These are phyloP conservation scores for Hericium erinaceus DNA, from an alignment of 768 basidiomycete genomes.

Conservation along the genomic window DNA sequence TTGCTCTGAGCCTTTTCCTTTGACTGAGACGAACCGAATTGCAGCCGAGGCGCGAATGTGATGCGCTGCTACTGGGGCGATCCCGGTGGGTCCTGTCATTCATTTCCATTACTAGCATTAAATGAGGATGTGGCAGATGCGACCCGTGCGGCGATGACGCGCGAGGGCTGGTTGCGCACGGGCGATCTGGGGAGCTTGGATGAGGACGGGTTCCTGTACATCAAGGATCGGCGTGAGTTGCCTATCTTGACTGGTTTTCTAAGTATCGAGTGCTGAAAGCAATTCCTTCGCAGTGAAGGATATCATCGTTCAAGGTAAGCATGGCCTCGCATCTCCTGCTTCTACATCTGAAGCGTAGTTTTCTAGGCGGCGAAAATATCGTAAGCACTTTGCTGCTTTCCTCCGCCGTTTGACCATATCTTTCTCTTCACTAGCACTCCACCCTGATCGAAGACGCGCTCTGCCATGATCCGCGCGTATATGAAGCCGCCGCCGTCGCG, in stretches of 20 bases:
- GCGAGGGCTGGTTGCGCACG: slow-evolving; percentile 80
- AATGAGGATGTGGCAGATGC: slow-evolving; percentile 31
- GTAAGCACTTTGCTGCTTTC: background rate
- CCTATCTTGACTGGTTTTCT: background rate
- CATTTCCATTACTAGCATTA: background rate
- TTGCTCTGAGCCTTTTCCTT: background rate
- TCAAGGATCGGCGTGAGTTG: slow-evolving; percentile 46
- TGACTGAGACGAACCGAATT: background rate
- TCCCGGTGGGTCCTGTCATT: slow-evolving; percentile 17
- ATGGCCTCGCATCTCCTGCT: too few species aligned
- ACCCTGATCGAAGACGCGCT: background rate
- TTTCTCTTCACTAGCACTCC: background rate
- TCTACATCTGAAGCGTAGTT: too few species aligned
- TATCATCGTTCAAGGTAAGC: background rate
- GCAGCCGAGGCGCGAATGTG: background rate
- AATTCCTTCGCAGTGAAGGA: background rate
- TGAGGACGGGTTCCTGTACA: slow-evolving; percentile 60
- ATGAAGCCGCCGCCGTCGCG: background rate
- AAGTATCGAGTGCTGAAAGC: background rate
- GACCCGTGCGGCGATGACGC: slow-evolving; percentile 58
- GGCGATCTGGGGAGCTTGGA: slow-evolving; percentile 72
- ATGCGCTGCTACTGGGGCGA: slow-evolving; percentile 46
- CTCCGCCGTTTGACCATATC: too few species aligned
- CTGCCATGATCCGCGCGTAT: background rate
- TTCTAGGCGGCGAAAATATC: background rate